Percentiles rank a stretch among this genome's conserved stretches.
phyloP scores from a whole-genome alignment of 371 early-diverging fungal genomes.

The Rhizopus delemar region DNA sequence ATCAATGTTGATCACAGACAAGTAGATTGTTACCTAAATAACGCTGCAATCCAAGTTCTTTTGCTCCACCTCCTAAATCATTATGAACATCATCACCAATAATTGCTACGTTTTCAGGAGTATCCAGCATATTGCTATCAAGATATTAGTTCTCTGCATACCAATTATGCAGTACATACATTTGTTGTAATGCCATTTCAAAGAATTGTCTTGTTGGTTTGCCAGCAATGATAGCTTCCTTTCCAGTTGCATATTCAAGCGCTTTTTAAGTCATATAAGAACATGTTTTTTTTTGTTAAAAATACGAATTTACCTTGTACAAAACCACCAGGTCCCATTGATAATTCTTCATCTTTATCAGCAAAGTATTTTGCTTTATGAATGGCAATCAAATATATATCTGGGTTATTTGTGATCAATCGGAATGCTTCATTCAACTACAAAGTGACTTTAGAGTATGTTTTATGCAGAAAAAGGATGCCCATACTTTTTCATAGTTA shows the following conservation, averaged over 20 bases:
- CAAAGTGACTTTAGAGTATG: not conserved
- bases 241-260: constrained; percentile 75
- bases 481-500: constrained; percentile 63
- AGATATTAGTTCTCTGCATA: too few relatives aligned
- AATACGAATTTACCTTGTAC: constrained; percentile 51
- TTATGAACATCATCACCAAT: constrained; percentile 84
- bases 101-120: constrained; percentile 66
- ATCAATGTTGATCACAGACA: not conserved
- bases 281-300: not conserved
- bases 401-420: constrained; percentile 41
- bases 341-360: constrained; percentile 59
- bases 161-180: constrained; percentile 40
- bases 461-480: constrained; percentile 8
- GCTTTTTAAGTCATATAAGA: constrained; percentile 29
- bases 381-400: constrained; percentile 66
- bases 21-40: constrained; percentile 54
- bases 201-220: constrained; percentile 80
- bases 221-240: constrained; percentile 73
- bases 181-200: constrained; percentile 70
- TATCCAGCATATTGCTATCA: constrained; percentile 26
- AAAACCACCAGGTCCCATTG: constrained; percentile 87
- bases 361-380: constrained; percentile 82
- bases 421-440: constrained; percentile 71
- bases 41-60: constrained; percentile 68
- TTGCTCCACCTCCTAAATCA: constrained; percentile 79